Evolutionary conservation across 495 filamentous ascomycete genomes (phyloP), one percentile per base, ranked within the genome.

Genomic region (Lophium mytilinum): DNA sequence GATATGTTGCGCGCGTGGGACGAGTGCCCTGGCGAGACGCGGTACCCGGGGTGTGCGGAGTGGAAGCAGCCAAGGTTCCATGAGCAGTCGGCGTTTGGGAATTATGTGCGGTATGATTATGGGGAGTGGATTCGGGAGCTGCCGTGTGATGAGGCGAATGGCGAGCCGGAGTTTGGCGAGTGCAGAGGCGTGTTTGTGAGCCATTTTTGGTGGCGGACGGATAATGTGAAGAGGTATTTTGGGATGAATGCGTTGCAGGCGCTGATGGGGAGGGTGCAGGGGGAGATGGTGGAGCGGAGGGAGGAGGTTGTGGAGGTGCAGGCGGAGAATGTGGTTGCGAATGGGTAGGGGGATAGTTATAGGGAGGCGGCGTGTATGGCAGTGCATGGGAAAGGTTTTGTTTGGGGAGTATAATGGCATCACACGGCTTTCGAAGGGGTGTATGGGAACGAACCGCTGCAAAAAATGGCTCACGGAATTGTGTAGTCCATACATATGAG

Each of bases 61-160:
- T 73, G 66, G 65, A 64, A 61, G 43, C 43, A 59, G 15, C 40
- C 64, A 17, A 68, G 69, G 67, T 58, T 66, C 43, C 68, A 75
- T 43, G 72, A 73, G 55, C 72, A 75, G 55, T 61, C 57, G 19
- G 72, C 70, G 0, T 73, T 72, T 55, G 60, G 61, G 9, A 64
- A 68, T 36, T 69, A 66, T 46, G 48, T 71, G n/a, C 68, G 72
- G 10, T 73, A 73, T 56, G 53, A 61, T 15, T 58, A 58, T 18
- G 37, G 42, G 14, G 51, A 68, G 8, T 66, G 72, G 51, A 60
- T 73, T 11, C 63, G 63, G 53, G 60, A 66, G 35, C 53, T 74
- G 9, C 45, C 67, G 19, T 74, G 71, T 48, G 55, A 57, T 8
- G 72, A 72, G 33, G 71, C 69, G 17, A 74, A 50, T 42, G 64